These are phyloP conservation scores for Rostrohypoxylon terebratum DNA, from an alignment of 495 filamentous ascomycete genomes.

Conservation along the genomic window DNA sequence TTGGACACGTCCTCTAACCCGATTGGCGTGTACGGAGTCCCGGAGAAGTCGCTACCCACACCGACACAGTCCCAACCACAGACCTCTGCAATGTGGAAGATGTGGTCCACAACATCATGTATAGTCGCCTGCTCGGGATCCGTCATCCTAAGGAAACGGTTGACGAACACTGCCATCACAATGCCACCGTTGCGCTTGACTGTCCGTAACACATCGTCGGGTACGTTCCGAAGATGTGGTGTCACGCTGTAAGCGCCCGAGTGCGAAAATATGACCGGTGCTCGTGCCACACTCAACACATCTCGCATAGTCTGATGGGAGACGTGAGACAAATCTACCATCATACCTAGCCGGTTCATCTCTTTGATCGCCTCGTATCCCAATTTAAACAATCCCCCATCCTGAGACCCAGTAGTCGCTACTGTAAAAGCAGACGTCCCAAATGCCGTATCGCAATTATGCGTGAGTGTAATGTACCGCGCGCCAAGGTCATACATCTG, in stretches of 20 bases:
- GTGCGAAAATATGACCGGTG: conserved; percentile 71
- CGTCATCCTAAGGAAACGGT: conserved; percentile 70
- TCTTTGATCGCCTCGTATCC: conserved; percentile 51
- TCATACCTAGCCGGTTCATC: conserved; percentile 67
- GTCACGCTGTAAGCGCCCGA: conserved; percentile 64
- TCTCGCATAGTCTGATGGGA: conserved; percentile 68
- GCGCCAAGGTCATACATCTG: conserved; percentile 53
- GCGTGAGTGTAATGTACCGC: conserved; percentile 54
- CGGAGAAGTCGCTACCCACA: conserved; percentile 73
- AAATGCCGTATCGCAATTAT: conserved; percentile 55
- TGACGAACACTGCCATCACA: conserved; percentile 72
- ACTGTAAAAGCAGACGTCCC: conserved; percentile 67
- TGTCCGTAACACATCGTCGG: conserved; percentile 68
- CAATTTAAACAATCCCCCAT: conserved; percentile 37
- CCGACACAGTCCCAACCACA: conserved; percentile 72
- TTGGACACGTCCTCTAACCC: conserved; percentile 62
- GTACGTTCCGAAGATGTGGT: conserved; percentile 69
- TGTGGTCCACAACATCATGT: conserved; percentile 72
- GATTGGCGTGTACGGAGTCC: conserved; percentile 60
- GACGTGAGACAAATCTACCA: conserved; percentile 66
- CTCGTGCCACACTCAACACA: conserved; percentile 61
- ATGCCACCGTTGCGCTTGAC: conserved; percentile 66
- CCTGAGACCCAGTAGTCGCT: conserved; percentile 20
- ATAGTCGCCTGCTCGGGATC: conserved; percentile 67
- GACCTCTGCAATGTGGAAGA: conserved; percentile 65